phyloP scores from a whole-genome alignment of 305 asterid species.

The Solanum hybrid region DNA sequence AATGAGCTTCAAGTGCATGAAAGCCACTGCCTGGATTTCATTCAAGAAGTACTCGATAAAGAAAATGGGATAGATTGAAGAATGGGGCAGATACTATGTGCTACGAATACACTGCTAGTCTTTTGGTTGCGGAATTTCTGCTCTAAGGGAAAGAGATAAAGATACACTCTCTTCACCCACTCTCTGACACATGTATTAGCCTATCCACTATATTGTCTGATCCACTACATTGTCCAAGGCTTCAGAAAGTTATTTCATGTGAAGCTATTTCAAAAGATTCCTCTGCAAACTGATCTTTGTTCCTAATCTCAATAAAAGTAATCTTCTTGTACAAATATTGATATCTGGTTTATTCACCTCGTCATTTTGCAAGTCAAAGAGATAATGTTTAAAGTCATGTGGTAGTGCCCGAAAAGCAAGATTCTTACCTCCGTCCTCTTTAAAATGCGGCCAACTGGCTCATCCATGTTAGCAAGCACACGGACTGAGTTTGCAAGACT shows the following conservation, averaged over 20 bases:
- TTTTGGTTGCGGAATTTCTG: background rate
- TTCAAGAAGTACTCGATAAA: background rate
- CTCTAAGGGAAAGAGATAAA: background rate
- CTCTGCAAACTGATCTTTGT: conserved; percentile 1
- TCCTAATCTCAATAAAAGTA: background rate
- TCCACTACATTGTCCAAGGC: background rate
- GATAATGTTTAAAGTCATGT: background rate
- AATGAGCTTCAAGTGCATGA: background rate
- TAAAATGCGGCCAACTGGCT: conserved; percentile 84
- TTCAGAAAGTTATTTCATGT: background rate
- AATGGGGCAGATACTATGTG: background rate
- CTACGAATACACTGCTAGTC: background rate
- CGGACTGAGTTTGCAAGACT: conserved; percentile 89
- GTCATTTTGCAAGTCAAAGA: background rate
- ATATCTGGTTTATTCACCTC: background rate
- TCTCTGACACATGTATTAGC: background rate
- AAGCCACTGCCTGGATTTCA: background rate
- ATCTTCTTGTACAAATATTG: background rate
- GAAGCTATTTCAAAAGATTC: background rate
- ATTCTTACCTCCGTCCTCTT: conserved; percentile 71
- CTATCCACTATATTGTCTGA: background rate
- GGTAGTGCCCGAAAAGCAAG: background rate
- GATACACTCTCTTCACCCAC: background rate
- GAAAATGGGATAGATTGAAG: background rate
- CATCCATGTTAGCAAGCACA: conserved; percentile 97